Base-by-base conservation (phyloP, 2,329 filamentous ascomycete species). In the Lecanicillium sp. region DNA sequence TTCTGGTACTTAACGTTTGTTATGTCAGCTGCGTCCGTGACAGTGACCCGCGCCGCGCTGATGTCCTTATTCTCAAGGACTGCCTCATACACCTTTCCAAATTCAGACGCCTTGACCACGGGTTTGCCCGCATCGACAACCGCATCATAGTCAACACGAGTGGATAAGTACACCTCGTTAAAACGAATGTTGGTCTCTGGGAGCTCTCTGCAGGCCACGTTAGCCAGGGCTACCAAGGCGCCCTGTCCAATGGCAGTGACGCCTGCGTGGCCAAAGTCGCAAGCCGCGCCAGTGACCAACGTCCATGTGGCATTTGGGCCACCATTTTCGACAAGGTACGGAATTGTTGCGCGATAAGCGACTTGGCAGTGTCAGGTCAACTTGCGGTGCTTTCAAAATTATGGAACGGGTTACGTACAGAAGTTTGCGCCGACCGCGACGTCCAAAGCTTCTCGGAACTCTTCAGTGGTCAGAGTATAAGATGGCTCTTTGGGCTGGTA, bases 141-240 rank as follows among this genome's bases (percentile, higher is more conserved):
- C 4, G 40, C 47, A 38, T 55, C 53, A 4, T 50, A 42, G 39
- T 56, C 50, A 15, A 59, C 55, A 3, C 49, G 51, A 10, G 49
- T 48, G 33, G 29, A 46, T 3, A 65, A 55, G 37, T 59, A 63
- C n/a, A 62, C 48, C 41, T 65, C 62, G 39, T 63, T 61, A 47
- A 63, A 58, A 14, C 61, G 59, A 8, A 66, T 48, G 37, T 59
- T 62, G 4, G 56, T 58, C 0, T 49, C 39, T 10, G 35, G 36
- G 20, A 52, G 52, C 12, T 59, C 59, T 11, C 46, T 52, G 13
- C 46, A 45, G 3, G 58, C 60, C 13, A 49, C 54, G 6, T 39
- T 51, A 2, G 49, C 46, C 44, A 65, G 52, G 29, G 56, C 54
- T 48, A 54, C 63, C 9, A 65, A 43, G 0, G 61, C 51, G n/a